Percentiles rank a stretch among this genome's conserved stretches.
Conservation (phyloP, 768 basidiomycete genomes). For the Pisolithus orientalis region DNA sequence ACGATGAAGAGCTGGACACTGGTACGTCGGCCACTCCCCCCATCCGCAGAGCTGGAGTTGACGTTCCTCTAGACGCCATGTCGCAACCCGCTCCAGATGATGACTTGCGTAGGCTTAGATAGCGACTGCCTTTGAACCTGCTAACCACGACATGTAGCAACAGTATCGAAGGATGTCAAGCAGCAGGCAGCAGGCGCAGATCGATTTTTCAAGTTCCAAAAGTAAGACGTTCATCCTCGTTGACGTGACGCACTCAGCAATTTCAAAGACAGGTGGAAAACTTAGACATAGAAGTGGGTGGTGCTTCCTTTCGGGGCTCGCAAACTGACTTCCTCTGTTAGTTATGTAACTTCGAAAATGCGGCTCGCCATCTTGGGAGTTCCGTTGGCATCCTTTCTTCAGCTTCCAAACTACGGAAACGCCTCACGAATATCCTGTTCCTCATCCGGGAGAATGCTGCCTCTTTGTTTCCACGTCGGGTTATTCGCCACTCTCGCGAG, state of each 20-base stretch:
- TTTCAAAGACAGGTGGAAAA: conserved; percentile 37
- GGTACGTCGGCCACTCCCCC: background rate
- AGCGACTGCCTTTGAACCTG: background rate
- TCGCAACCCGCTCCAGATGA: conserved; percentile 36
- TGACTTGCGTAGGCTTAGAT: conserved; percentile 36
- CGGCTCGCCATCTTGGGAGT: conserved; percentile 52
- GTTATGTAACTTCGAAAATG: conserved; percentile 49
- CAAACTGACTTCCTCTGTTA: conserved; percentile 14
- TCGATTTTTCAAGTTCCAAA: conserved; percentile 42
- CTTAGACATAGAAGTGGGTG: conserved; percentile 40
- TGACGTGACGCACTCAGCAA: background rate
- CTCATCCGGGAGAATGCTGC: conserved; percentile 52
- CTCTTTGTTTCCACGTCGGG: conserved; percentile 44
- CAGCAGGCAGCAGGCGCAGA: conserved; percentile 45
- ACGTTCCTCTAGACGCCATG: conserved; percentile 13
- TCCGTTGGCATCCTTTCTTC: conserved; percentile 53
- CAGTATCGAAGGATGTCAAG: conserved; percentile 42
- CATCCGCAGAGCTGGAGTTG: background rate
- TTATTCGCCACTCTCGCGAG: conserved; percentile 34
- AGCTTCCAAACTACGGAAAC: conserved; percentile 44
- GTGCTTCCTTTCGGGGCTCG: background rate
- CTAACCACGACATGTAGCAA: conserved; percentile 6
- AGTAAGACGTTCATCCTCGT: conserved; percentile 22
- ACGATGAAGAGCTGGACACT: background rate
- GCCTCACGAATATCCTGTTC: conserved; percentile 43